Evolutionary conservation across 805 yeast genomes (phyloP).

Genomic region (Suhomyces sp.): DNA sequence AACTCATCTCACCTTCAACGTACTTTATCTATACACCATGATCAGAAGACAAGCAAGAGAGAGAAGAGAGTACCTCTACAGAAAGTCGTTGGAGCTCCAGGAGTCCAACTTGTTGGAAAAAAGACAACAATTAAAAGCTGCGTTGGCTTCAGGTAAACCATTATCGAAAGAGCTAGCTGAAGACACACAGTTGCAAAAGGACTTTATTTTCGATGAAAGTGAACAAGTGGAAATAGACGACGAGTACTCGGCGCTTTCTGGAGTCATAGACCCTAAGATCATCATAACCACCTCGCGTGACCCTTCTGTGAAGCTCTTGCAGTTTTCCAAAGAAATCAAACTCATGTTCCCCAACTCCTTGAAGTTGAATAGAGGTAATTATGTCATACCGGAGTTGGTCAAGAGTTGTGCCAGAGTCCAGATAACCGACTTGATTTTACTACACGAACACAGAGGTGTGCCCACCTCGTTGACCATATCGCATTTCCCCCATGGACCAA

Average conservation of each 20-base stretch:
- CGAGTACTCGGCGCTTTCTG: constrained; percentile 84
- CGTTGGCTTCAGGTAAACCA: constrained; percentile 88
- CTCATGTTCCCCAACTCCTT: constrained; percentile 86
- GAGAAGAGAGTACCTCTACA: constrained; percentile 87
- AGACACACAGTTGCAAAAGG: constrained; percentile 74
- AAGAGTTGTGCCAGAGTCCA: constrained; percentile 78
- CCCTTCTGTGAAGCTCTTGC: constrained; percentile 80
- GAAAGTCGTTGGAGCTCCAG: constrained; percentile 85
- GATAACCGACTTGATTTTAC: constrained; percentile 76
- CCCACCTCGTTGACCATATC: constrained; percentile 91
- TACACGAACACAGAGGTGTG: constrained; percentile 97
- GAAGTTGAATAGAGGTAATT: constrained; percentile 89
- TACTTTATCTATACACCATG: constrained; percentile 32
- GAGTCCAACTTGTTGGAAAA: constrained; percentile 84
- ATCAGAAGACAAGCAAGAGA: constrained; percentile 93
- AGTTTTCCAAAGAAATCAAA: constrained; percentile 90
- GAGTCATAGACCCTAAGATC: constrained; percentile 84
- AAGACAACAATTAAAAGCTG: constrained; percentile 79
- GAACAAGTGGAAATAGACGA: constrained; percentile 73
- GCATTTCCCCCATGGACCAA: constrained; percentile 98
- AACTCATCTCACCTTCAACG: neutral
- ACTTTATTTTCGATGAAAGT: constrained; percentile 84
- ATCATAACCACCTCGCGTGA: constrained; percentile 92
- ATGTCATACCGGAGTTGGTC: constrained; percentile 79
- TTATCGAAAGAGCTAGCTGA: constrained; percentile 88